Evolutionary conservation across 1,284 basidiomycete genomes (phyloP).

Genomic region (Neonothopanus nambi): DNA sequence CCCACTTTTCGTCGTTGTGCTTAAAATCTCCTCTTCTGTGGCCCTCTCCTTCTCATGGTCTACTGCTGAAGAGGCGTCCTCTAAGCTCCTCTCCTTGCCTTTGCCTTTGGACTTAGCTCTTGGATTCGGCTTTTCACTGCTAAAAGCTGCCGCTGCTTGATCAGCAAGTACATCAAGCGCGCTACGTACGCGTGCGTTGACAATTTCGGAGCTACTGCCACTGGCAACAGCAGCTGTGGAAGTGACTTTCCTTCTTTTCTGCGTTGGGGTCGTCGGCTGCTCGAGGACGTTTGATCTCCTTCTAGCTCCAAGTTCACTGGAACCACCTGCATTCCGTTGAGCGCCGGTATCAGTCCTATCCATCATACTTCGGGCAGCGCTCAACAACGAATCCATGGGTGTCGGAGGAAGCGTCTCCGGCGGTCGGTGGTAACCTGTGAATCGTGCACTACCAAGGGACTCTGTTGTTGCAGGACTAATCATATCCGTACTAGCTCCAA

Average conservation of each 20-base stretch:
- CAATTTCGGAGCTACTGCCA: conserved; percentile 4
- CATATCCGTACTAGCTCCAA: no score
- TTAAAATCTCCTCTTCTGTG: not conserved
- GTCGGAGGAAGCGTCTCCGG: no score
- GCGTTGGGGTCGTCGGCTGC: conserved; percentile 35
- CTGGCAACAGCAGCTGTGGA: conserved; percentile 16
- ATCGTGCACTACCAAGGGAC: no score
- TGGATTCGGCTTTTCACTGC: conserved; percentile 8
- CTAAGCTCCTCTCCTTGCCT: conserved; percentile 17
- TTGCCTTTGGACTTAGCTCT: conserved; percentile 24
- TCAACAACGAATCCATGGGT: conserved; percentile 52
- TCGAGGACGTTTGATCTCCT: conserved; percentile 22
- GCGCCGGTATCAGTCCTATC: conserved; percentile 28
- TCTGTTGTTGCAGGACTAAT: not conserved
- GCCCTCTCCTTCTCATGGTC: not conserved
- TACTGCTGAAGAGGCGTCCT: not conserved
- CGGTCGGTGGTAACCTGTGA: no score
- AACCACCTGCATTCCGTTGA: conserved; percentile 21
- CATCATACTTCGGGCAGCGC: conserved; percentile 62
- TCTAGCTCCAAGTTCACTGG: conserved; percentile 23
- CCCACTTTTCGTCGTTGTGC: conserved; percentile 5
- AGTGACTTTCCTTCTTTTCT: not conserved
- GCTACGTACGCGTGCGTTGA: conserved; percentile 31
- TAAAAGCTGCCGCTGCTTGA: conserved; percentile 51
- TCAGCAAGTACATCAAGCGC: conserved; percentile 48